Conservation (phyloP, 306 rosid genomes). For the barrel medic (Medicago truncatula) region DNA sequence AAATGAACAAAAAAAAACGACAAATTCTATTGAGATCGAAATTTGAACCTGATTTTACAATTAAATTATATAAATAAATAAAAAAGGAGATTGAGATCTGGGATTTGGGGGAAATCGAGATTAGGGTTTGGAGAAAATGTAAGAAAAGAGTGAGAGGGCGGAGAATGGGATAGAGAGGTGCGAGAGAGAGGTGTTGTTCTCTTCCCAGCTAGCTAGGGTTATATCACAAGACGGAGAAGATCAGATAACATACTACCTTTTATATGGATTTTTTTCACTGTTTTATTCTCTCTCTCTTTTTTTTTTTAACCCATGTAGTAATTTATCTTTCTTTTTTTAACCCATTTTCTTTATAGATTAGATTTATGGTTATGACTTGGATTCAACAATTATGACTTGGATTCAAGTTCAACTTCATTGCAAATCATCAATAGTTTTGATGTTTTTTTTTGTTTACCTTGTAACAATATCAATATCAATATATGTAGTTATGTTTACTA, state of each 20-base stretch:
- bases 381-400: no score
- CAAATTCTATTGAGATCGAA: not conserved
- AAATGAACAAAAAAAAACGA: no score
- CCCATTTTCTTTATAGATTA: no score
- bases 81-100: constrained; percentile 45
- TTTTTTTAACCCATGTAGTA: no score
- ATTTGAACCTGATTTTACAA: not conserved
- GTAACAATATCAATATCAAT: no score
- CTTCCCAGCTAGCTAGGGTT: not conserved
- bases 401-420: no score
- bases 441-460: no score
- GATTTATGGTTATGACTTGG: no score
- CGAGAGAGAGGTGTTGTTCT: not conserved
- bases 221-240: not conserved
- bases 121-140: not conserved
- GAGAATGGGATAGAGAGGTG: not conserved
- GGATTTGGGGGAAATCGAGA: not conserved
- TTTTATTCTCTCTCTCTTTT: no score
- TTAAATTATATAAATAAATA: not conserved
- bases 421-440: no score
- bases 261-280: not conserved
- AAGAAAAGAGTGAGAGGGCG: not conserved
- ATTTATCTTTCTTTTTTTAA: no score
- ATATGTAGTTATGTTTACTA: no score
- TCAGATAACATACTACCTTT: not conserved